phyloP scores from a whole-genome alignment of 2,329 filamentous ascomycete species.

The Pestalotiopsis sp. region DNA sequence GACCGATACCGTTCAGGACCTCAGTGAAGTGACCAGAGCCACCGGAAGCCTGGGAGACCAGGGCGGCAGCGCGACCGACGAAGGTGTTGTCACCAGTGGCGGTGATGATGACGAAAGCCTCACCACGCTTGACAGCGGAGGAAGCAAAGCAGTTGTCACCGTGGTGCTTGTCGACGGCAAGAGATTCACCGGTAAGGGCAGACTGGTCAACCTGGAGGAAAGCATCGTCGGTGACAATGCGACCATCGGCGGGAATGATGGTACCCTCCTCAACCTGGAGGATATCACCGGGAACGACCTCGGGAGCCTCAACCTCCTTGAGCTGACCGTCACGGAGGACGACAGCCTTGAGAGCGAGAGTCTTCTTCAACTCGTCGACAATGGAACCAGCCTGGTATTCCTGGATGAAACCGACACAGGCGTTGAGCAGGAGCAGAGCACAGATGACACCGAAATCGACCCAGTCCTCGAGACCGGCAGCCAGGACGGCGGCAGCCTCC shows the following conservation, averaged over 20 bases:
- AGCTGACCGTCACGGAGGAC: conserved; percentile 81
- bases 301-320: conserved; percentile 78
- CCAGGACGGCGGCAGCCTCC: conserved; percentile 82
- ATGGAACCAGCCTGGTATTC: conserved; percentile 90
- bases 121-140: conserved; percentile 87
- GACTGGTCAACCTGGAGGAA: conserved; percentile 93
- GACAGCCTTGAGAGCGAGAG: conserved; percentile 82
- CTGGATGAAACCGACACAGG: conserved; percentile 82
- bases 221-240: conserved; percentile 79
- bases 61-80: conserved; percentile 84
- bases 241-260: conserved; percentile 87
- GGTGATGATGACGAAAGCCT: conserved; percentile 81
- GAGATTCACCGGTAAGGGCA: conserved; percentile 87
- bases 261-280: conserved; percentile 90
- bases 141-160: conserved; percentile 83
- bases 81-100: conserved; percentile 89
- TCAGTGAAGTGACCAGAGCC: conserved; percentile 88
- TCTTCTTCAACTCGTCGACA: conserved; percentile 90
- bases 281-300: conserved; percentile 89
- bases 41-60: conserved; percentile 75
- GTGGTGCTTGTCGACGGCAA: conserved; percentile 86
- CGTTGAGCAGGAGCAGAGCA: conserved; percentile 81
- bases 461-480: conserved; percentile 85
- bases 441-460: conserved; percentile 93
- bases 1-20: conserved; percentile 86